Evolutionary conservation across 2,329 filamentous ascomycete genomes (phyloP), one percentile per base, ranked within the genome.

Genomic region (Gnomoniopsis smithogilvyi): DNA sequence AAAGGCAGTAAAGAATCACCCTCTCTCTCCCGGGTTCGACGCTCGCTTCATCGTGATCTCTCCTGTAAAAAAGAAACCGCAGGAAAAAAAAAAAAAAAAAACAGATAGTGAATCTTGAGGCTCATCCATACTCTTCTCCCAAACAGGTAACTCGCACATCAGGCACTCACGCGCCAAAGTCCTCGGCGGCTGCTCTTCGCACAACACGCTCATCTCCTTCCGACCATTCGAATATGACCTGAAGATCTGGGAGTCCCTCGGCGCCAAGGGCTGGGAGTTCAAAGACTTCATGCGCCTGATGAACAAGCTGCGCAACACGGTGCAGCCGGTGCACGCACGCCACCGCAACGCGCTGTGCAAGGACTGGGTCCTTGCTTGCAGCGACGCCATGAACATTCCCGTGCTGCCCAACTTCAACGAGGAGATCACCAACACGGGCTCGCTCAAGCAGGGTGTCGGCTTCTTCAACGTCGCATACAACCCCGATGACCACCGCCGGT

Each of bases 171-270:
- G 92, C 63, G 92, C 92, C 64, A 96, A 96, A 80, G 92, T 96
- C 43, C 83, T 96, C 33, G 92, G 92, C 66, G 92, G 92, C 65
- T 96, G 92, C 81, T 96, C 92, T 48, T 94, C 90, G 61, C 92
- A 96, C 82, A 96, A 96, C 77, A 96, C 92, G 21, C 81, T 96
- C 68, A 96, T 96, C 74, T 95, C 90, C 19, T 96, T 96, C 84
- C 86, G 92, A 26, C 91, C 92, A 8, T 96, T 96, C 70, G 86
- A 92, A 73, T 93, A 96, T 73, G 92, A 96, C 74, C 85, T 90
- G 77, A 83, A 91, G 70, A 83, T 90, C 67, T 96, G 92, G 92
- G 88, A 93, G 68, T 84, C 83, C 34, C 80, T 91, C 69, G 92
- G 92, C 62, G 92, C 89, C 77, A 85, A 84, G 70, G 92, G 92